Conservation (phyloP, 1,139 yeast genomes). For the Scheffersomyces lignicola region DNA sequence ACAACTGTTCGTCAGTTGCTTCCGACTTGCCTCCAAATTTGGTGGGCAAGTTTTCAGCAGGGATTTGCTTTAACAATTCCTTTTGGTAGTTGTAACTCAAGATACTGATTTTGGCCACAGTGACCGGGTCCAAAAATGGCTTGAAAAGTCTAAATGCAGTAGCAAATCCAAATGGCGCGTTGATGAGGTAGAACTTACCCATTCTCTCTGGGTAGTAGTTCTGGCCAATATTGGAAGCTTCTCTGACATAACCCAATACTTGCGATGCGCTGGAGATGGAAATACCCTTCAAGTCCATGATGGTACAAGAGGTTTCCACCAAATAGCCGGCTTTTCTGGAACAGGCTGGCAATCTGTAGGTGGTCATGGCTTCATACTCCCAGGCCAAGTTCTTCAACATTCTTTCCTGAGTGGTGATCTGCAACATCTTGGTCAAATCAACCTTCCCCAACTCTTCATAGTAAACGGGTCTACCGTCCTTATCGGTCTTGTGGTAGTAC, state of each 20-base stretch:
- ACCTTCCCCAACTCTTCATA: slow-evolving; percentile 92
- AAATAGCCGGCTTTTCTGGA: slow-evolving; percentile 77
- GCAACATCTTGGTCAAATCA: slow-evolving; percentile 86
- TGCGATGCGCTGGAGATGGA: slow-evolving; percentile 80
- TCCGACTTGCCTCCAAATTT: slow-evolving; percentile 85
- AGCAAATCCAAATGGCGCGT: slow-evolving; percentile 96
- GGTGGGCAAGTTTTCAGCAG: slow-evolving; percentile 85
- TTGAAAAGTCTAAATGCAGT: slow-evolving; percentile 89
- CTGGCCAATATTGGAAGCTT: slow-evolving; percentile 93
- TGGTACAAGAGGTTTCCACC: slow-evolving; percentile 95
- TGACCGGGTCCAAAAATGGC: slow-evolving; percentile 95
- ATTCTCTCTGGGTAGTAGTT: slow-evolving; percentile 99
- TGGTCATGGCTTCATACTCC: slow-evolving; percentile 93
- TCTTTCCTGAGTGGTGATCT: slow-evolving; percentile 91
- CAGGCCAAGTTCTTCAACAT: slow-evolving; percentile 95
- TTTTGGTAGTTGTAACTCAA: slow-evolving; percentile 76
- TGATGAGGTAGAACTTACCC: slow-evolving; percentile 95
- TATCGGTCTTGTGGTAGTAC: slow-evolving; percentile 95
- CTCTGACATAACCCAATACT: slow-evolving; percentile 85
- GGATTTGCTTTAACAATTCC: slow-evolving; percentile 88
- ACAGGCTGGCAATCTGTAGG: slow-evolving; percentile 88
- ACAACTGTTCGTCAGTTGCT: slow-evolving; percentile 74
- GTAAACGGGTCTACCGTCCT: slow-evolving; percentile 95
- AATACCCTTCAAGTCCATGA: slow-evolving; percentile 92
- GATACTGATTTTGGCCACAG: slow-evolving; percentile 93